Evolutionary conservation across 495 filamentous ascomycete genomes (phyloP), one percentile per base, ranked within the genome.

Genomic region (Aspergillus sparsus): DNA sequence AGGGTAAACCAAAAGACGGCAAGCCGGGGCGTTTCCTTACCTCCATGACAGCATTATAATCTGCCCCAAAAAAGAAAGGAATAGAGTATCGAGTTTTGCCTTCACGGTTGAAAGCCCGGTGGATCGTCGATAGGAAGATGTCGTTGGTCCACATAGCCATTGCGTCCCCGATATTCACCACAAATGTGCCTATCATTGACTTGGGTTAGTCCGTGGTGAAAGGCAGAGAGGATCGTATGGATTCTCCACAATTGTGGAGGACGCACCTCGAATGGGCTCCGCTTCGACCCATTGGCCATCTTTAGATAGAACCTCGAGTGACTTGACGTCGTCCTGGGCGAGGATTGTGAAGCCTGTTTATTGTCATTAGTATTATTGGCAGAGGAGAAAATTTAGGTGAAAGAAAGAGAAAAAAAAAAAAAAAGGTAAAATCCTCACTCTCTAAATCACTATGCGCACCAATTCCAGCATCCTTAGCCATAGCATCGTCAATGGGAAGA

Each of bases 101-200:
- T 15, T 45, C 42, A 15, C 42, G 42, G 42, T 45, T 45, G 42
- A 45, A 45, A 15, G 42, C 42, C 10, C 42, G 42, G 42, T 45
- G 42, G 42, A 45, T 45, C 42, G 42, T 45, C 42, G 42, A 45
- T 3, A 45, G 42, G 42, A 45, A 45, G 42, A 45, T 45, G n/a
- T 45, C 42, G 42, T 45, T 45, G 2, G 42, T 45, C 42, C 42
- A 45, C 42, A 45, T 45, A 6, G 42, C 42, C 42, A 45, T 45
- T 3, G 42, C 42, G n/a, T 45, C 42, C 12, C 42, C 42, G 42
- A 45, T 45, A 15, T 45, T 45, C 42, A 45, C 42, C 42, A 45
- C 42, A 15, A 45, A 45, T 11, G 42, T 45, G 0, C 42, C 42
- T 45, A n/a, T 5, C 6, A 15, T n/a, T 13, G 5, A 15, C 6